These are phyloP conservation scores for Cyberlindnera galapagoensis DNA, from an alignment of 805 yeast species.

Conservation along the genomic window DNA sequence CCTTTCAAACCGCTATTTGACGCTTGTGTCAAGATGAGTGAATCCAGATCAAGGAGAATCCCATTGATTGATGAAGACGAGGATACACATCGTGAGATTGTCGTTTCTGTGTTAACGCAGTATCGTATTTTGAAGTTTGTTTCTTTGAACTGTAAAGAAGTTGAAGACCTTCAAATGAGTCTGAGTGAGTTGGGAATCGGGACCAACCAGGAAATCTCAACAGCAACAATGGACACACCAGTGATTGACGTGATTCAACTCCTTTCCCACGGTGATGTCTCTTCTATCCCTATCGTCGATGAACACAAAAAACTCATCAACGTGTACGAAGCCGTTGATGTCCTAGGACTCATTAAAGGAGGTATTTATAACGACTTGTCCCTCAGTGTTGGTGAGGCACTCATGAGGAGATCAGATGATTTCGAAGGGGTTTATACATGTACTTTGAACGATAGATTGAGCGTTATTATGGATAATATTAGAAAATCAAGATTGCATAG, in stretches of 20 bases:
- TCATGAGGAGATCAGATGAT: slow-evolving; percentile 89
- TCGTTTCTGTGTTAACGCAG: slow-evolving; percentile 91
- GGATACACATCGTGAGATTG: slow-evolving; percentile 86
- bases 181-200: slow-evolving; percentile 65
- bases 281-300: slow-evolving; percentile 91
- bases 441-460: slow-evolving; percentile 75
- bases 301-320: slow-evolving; percentile 63
- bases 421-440: slow-evolving; percentile 98
- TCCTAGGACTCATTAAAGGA: slow-evolving; percentile 85
- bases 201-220: slow-evolving; percentile 49
- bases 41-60: slow-evolving; percentile 83
- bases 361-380: slow-evolving; percentile 89
- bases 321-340: slow-evolving; percentile 95
- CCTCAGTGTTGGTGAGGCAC: slow-evolving; percentile 90
- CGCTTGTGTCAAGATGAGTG: slow-evolving; percentile 89
- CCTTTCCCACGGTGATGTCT: slow-evolving; percentile 71
- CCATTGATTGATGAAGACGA: slow-evolving; percentile 94
- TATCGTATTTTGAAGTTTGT: slow-evolving; percentile 94
- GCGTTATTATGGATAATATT: slow-evolving; percentile 88
- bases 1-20: slow-evolving; percentile 87
- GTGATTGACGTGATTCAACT: slow-evolving; percentile 88
- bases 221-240: slow-evolving; percentile 86
- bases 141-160: slow-evolving; percentile 92
- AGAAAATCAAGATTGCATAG: slow-evolving; percentile 88
- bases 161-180: slow-evolving; percentile 74